Base-by-base conservation (phyloP, 192 early-diverging fungal genomes). In the Phycomyces blakesleeanus region DNA sequence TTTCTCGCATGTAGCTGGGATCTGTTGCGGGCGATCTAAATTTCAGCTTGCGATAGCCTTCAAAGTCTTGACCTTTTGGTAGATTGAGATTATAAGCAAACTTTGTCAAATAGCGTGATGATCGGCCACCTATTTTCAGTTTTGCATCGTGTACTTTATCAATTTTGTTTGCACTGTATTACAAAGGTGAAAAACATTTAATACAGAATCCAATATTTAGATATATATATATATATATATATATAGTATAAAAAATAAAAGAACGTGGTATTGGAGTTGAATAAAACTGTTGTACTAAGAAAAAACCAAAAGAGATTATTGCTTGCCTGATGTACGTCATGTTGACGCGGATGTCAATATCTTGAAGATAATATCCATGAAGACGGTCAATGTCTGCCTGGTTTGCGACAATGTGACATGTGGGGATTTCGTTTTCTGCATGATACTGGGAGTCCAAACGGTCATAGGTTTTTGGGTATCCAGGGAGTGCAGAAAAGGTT, bases 1-100 rank as follows among this genome's bases (percentile, higher is more conserved):
- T 61, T 22, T 73, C 71, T 18, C 71, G 60, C 20, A 73, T 63
- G 41, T 67, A 73, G 38, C 60, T 63, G 11, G 71, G 71, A 26
- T 73, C 71, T 15, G 25, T 58, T 9, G 40, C 50, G 24, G 55
- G 12, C 3, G 71, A 37, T 20, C 71, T 42, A n/a, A 73, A 26
- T 21, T 73, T 73, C 27, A 73, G 38, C 34, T 67, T 67, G 25
- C 57, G 49, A 6, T 54, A 63, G 1, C 65, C 71, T n/a, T 44
- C 56, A 11, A 73, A 51, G 0, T 51, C 8, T 15, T 72, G 40
- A 0, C 40, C 38, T 26, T 57, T 51, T 20, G 40, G 41, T 15
- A 73, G 14, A 21, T 65, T 67, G 39, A 73, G 15, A 10, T 63
- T 73, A 42, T 73, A 73, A 14, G 65, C 18, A 42, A 67, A 25